phyloP scores from a whole-genome alignment of 768 basidiomycete genomes.

The Auricularia heimuer region DNA sequence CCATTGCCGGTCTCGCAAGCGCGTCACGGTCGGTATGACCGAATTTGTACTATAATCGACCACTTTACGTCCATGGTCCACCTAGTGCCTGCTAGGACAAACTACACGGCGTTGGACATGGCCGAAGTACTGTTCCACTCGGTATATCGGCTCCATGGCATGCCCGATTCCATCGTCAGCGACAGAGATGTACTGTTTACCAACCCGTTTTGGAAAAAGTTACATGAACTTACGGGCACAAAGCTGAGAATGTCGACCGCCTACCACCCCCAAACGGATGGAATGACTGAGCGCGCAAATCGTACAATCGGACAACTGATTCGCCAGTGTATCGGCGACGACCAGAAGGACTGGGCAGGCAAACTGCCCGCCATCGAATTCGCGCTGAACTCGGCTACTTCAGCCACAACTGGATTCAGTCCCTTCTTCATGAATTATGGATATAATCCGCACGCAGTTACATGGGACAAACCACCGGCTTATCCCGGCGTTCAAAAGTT shows the following conservation, averaged over 20 bases:
- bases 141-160: constrained; percentile 27
- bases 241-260: constrained; percentile 24
- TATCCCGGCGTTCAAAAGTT: constrained; percentile 6
- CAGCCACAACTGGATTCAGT: constrained; percentile 24
- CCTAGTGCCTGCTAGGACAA: constrained; percentile 20
- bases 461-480: constrained; percentile 14
- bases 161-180: constrained; percentile 20
- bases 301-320: constrained; percentile 1
- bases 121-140: constrained; percentile 27
- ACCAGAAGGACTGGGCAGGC: constrained; percentile 23
- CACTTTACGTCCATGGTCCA: constrained; percentile 16
- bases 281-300: constrained; percentile 18
- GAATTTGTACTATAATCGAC: constrained; percentile 17
- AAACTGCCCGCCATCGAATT: constrained; percentile 26
- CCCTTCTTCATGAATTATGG: constrained; percentile 30
- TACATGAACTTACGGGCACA: constrained; percentile 16
- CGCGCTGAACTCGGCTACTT: constrained; percentile 26
- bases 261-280: constrained; percentile 31
- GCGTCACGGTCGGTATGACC: constrained; percentile 15
- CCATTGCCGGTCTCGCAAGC: constrained; percentile 17
- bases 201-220: constrained; percentile 21
- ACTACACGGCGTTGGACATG: constrained; percentile 24
- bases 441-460: constrained; percentile 20
- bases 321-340: neutral
- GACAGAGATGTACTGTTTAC: constrained; percentile 27